Evolutionary conservation across 1,139 yeast species (phyloP), one percentile per base, ranked within the genome.

Genomic region (Yamadazyma membranifaciens): DNA sequence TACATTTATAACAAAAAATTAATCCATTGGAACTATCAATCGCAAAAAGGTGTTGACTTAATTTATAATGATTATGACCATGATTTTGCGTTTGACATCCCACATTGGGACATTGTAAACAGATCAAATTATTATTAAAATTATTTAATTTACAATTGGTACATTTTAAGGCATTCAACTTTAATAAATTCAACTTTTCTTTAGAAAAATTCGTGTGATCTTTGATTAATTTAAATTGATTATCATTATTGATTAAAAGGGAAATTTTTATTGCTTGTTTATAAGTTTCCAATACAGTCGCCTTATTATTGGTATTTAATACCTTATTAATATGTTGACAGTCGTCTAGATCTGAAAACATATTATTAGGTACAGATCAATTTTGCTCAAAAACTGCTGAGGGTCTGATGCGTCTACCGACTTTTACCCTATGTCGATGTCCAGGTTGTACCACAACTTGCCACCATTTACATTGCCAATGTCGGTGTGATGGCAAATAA

Each of bases 81-180:
- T 87, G 95, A 31, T 67, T 59, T 27, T 68, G 60, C 13, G 34
- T 43, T 39, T 65, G 61, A 57, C 97, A 89, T 1, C 95, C 95
- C 40, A 85, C 80, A 54, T 79, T 82, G 1, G 92, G 84, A 58
- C 97, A 89, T 55, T 87, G 94, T 36, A 89, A 63, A 62, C 97
- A 89, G 27, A 71, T 67, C 65, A 85, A 76, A 50, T 77, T 80
- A 27, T 76, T 71, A 39, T 76, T 64, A 46, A 79, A 75, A 45
- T 69, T 62, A 46, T 65, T 63, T 31, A 68, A 54, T 25, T 65
- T 57, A 50, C 87, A 81, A 31, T 70, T 76, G 17, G 75, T 60
- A 53, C 86, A 80, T 45, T 63, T 65, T 35, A 79, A 57, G 2
- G 80, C 69, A 36, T 60, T 63, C 1, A 73, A 54, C 51, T 73